Base-by-base conservation (phyloP, 371 early-diverging fungal genomes). In the Apophysomyces sp. region DNA sequence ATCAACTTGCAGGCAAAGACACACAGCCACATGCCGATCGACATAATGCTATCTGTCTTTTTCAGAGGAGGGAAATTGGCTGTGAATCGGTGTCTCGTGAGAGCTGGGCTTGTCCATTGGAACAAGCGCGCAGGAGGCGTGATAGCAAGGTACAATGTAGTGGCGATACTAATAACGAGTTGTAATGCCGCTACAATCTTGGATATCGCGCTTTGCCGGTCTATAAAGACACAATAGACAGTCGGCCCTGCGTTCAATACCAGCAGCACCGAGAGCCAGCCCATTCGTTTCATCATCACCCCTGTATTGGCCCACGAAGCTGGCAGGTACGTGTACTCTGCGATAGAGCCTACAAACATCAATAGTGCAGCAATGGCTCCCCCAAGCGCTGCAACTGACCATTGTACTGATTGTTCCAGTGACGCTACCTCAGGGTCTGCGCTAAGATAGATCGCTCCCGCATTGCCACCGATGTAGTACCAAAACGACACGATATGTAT, bases 401-500 rank as follows among this genome's bases (percentile, higher is more conserved):
- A 76, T 34, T 76, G 76, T 5, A 82, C 84, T 1, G 84, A 74
- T 4, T 66, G 72, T 41, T 79, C 85, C 8, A 40, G 30, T 24
- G 66, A 69, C 18, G 71, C 61, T 36, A 67, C 61, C 0, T 63
- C 52, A 18, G 63, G 61, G 29, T 74, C 68, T 11, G 13, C 29
- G 36, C 57, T 51, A 11, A 70, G 53, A 65, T 91, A 90, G 24
- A 93, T 41, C 53, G 85, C 85, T 28, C 80, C 80, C 8, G 87
- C 85, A 51, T 89, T 88, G 63, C 85, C 88, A 57, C 86, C 80
- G 34, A 88, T 89, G 63, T 87, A 91, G 74, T 90, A 92, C 81
- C 88, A 92, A 73, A 92, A 94, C 8, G 87, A 68, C 3, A 86
- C 84, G 31, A 93, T 69, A 61, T 94, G 93, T 61, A 94, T 85